These are phyloP conservation scores for Tremella fuciformis DNA, from an alignment of 768 basidiomycete species.

Conservation along the genomic window DNA sequence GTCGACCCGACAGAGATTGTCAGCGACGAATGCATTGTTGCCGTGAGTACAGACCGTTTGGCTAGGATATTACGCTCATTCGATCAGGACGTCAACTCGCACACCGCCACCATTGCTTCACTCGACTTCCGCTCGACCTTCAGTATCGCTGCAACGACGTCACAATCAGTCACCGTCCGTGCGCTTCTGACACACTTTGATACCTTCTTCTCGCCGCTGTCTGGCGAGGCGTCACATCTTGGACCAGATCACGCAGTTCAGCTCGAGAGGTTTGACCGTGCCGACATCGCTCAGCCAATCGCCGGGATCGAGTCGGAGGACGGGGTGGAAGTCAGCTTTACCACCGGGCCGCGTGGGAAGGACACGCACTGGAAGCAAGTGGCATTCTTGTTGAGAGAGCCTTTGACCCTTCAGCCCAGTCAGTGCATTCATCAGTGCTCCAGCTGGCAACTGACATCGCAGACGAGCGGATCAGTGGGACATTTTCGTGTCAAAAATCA, in stretches of 20 bases:
- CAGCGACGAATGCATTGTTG: constrained; percentile 84
- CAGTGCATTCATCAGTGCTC: constrained; percentile 32
- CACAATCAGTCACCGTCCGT: constrained; percentile 25
- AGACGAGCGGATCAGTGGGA: constrained; percentile 74
- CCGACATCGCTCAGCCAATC: constrained; percentile 58
- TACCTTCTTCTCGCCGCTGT: constrained; percentile 72
- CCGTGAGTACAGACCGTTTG: constrained; percentile 56
- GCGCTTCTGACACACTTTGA: constrained; percentile 87
- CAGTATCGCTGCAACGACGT: constrained; percentile 59
- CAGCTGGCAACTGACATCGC: background rate
- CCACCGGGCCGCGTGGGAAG: constrained; percentile 80
- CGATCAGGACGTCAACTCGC: constrained; percentile 70
- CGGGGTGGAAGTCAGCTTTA: constrained; percentile 56
- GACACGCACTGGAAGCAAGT: constrained; percentile 99
- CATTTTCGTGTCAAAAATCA: constrained; percentile 80
- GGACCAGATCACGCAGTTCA: background rate
- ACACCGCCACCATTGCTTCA: constrained; percentile 63
- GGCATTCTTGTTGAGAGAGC: constrained; percentile 75
- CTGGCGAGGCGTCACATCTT: constrained; percentile 58
- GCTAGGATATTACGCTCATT: constrained; percentile 1
- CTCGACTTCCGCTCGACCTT: constrained; percentile 79
- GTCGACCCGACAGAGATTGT: constrained; percentile 88
- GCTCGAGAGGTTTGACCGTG: constrained; percentile 6
- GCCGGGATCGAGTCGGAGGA: constrained; percentile 5
- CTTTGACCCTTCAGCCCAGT: constrained; percentile 75